These are phyloP conservation scores for Aspergillus japonicus DNA, from an alignment of 2,329 filamentous ascomycete species.

Conservation along the genomic window DNA sequence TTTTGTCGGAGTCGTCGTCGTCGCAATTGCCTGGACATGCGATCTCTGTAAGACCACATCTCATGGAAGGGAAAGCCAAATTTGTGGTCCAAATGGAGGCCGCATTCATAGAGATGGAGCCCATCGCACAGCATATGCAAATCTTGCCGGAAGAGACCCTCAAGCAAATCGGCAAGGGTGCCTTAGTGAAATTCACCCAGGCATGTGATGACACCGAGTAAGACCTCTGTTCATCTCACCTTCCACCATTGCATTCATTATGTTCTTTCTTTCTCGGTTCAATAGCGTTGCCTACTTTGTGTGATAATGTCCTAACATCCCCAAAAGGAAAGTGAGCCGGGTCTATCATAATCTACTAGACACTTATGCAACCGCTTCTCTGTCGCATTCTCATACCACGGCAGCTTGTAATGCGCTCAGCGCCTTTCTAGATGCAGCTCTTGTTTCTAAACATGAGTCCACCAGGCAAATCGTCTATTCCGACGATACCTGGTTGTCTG, in stretches of 20 bases:
- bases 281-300: background rate
- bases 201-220: slow-evolving; percentile 35
- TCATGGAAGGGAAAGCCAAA: slow-evolving; percentile 25
- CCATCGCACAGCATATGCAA: slow-evolving; percentile 36
- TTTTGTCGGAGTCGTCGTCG: slow-evolving; percentile 1
- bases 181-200: slow-evolving; percentile 34
- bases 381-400: slow-evolving; percentile 41
- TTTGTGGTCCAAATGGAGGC: slow-evolving; percentile 13
- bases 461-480: slow-evolving; percentile 37
- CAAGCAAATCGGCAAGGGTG: slow-evolving; percentile 35
- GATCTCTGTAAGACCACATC: slow-evolving; percentile 6
- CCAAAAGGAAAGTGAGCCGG: slow-evolving; percentile 30
- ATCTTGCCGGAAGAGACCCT: slow-evolving; percentile 36
- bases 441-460: slow-evolving; percentile 29
- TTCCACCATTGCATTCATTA: background rate
- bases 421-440: slow-evolving; percentile 43
- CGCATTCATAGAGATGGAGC: slow-evolving; percentile 28
- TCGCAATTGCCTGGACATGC: slow-evolving; percentile 16
- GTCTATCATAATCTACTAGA: slow-evolving; percentile 43
- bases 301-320: slow-evolving; percentile 8
- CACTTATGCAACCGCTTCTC: slow-evolving; percentile 41
- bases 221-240: slow-evolving; percentile 16
- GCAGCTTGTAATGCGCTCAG: slow-evolving; percentile 47
- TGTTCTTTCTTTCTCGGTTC: background rate
- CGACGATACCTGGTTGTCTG: slow-evolving; percentile 38